A percentile compares a stretch with the other conserved stretches of the same genome.
phyloP scores from a whole-genome alignment of 345 rosid genomes.

The Brassica cretica region DNA sequence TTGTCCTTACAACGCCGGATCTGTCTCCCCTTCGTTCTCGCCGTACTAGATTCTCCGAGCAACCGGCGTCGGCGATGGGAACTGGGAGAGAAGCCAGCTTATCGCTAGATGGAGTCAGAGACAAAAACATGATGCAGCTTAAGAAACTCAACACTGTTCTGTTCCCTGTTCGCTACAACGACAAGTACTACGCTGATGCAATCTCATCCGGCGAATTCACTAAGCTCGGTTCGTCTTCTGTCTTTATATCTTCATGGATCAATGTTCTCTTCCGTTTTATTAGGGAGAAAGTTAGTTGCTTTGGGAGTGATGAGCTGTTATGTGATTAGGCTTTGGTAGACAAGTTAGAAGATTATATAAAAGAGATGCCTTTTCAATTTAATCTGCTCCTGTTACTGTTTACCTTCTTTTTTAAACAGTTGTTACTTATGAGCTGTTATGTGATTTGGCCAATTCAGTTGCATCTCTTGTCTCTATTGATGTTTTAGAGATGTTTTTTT shows the following conservation, averaged over 20 bases:
- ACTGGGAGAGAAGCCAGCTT: conserved; percentile 69
- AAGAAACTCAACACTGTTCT: conserved; percentile 89
- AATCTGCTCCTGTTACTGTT: not conserved
- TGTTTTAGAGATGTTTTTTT: conserved; percentile 15
- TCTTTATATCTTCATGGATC: not conserved
- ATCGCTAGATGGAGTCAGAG: conserved; percentile 90
- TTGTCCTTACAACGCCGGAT: conserved; percentile 19
- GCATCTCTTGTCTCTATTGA: not conserved
- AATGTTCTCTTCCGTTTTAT: not conserved
- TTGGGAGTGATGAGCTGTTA: conserved; percentile 12
- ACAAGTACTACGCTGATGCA: conserved; percentile 86
- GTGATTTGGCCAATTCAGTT: too few species aligned
- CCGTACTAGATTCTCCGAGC: conserved; percentile 25
- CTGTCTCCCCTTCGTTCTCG: not conserved
- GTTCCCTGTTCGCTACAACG: conserved; percentile 94
- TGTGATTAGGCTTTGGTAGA: conserved; percentile 6
- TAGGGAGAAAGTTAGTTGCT: not conserved
- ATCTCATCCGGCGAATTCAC: conserved; percentile 89
- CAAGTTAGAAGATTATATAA: conserved; percentile 1
- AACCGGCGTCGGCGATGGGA: conserved; percentile 56
- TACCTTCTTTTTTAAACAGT: not conserved
- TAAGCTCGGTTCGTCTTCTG: conserved; percentile 63
- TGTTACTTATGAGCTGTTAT: too few species aligned
- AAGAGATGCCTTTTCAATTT: not conserved
- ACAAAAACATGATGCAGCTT: conserved; percentile 97